Conservation (phyloP, 768 basidiomycete genomes). For the Clathrus columnatus region DNA sequence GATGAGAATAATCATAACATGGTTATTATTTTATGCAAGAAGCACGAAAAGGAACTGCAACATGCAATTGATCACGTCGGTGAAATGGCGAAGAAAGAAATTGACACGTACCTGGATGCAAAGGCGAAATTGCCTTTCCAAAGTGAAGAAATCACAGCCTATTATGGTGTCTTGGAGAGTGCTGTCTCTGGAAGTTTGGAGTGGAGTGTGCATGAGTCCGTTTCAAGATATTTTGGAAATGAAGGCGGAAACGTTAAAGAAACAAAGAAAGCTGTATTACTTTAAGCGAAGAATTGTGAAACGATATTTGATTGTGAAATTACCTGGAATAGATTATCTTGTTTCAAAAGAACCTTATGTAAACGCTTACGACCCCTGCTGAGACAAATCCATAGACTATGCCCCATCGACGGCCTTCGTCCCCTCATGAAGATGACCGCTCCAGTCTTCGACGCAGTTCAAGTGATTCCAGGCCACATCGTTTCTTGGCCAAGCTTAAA, state of each 20-base stretch:
- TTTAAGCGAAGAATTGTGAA: not conserved
- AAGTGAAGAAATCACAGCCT: not conserved
- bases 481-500: constrained; percentile 6
- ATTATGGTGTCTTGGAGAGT: not conserved
- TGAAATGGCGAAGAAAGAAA: not conserved
- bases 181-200: not conserved
- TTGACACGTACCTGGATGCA: not conserved
- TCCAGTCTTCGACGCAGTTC: constrained; percentile 6
- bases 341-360: not conserved
- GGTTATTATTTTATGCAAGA: not conserved
- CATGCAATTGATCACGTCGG: not conserved
- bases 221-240: not conserved
- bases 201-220: not conserved
- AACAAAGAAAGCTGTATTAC: not conserved
- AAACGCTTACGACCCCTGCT: too few relatives aligned
- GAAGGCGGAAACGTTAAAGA: not conserved
- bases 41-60: not conserved
- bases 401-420: not conserved
- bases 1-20: not conserved
- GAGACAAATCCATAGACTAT: not conserved
- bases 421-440: not conserved
- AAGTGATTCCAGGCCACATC: constrained; percentile 4
- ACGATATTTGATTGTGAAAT: not conserved
- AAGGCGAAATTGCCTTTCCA: not conserved
- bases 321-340: not conserved